phyloP scores from a whole-genome alignment of 2,329 filamentous ascomycete genomes.

The Neonectria faginata region DNA sequence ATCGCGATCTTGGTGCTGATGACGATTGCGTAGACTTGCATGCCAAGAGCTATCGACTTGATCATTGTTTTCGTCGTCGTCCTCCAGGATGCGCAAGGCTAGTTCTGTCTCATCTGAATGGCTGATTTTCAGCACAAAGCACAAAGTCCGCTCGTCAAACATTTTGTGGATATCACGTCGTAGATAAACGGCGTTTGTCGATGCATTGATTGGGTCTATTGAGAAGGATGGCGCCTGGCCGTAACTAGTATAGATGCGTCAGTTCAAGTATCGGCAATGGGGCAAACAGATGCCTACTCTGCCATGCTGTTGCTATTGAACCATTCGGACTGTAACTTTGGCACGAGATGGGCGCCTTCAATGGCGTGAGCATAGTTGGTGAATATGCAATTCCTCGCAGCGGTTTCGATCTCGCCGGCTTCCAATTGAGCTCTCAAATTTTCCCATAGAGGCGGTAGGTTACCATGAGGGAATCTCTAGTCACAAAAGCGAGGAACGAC shows the following conservation, averaged over 20 bases:
- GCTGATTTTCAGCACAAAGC: conserved; percentile 1
- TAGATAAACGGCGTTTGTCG: not conserved
- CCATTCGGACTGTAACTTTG: conserved; percentile 1
- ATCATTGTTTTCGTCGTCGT: not conserved
- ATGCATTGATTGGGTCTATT: conserved; percentile 6
- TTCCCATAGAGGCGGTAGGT: not conserved
- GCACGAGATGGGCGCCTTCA: conserved; percentile 7
- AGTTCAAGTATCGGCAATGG: not conserved
- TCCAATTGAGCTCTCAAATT: not conserved
- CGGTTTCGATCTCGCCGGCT: not conserved
- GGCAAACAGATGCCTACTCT: not conserved
- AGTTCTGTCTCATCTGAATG: not conserved
- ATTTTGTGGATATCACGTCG: not conserved
- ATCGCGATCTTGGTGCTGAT: not conserved
- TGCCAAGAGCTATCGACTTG: not conserved
- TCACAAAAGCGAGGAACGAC: not conserved
- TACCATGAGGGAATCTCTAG: not conserved
- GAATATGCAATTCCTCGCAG: not conserved
- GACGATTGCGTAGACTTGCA: not conserved
- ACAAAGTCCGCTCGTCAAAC: conserved; percentile 10
- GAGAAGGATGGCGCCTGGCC: conserved; percentile 7
- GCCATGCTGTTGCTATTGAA: conserved; percentile 5
- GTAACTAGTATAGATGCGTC: not conserved
- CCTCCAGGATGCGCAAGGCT: not conserved
- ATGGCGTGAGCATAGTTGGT: not conserved